Base-by-base conservation (phyloP, 371 early-diverging fungal species). In the Syncephalastrum sp. region DNA sequence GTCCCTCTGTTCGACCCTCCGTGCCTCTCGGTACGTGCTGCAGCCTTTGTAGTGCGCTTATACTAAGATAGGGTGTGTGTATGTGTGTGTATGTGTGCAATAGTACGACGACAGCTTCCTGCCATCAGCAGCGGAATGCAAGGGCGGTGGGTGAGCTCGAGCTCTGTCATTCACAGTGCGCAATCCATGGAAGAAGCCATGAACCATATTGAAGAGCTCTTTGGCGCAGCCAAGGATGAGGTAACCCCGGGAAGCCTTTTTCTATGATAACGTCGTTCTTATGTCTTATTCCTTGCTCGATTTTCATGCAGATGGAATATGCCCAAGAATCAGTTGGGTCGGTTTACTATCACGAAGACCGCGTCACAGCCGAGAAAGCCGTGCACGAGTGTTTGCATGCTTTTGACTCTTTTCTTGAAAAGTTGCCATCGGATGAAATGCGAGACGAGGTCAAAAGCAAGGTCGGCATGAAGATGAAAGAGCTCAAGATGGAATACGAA, bases 271-370 rank as follows among this genome's bases (percentile, higher is more conserved):
- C 5, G 42, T 42, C 12, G 0, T 33, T 10, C 10, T 10, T 33
- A 13, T 3, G n/a, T 3, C 23, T 14, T 33, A n/a, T n/a, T 29
- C 7, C 12, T 33, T 33, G 12, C 38, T 33, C 38, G 10, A 33
- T 33, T 12, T 12, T 21, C 24, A 15, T 33, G 10, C 33, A 75
- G 76, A 52, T 75, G 64, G 77, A 73, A 56, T 73, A 63, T 60
- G 73, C 77, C 4, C 62, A 68, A 13, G 77, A 76, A 54, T 68
- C 73, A 10, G 63, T 66, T 53, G 73, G 77, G 6, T 70, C 77
- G 10, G 67, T 66, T 43, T 76, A 76, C 57, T 76, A 76, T 50
- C 71, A 68, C 13, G 73, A 72, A 54, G 77, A 73, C 54, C 61
- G 47, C 7, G 53, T 44, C 0, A 68, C 68, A 17, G 77, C 77